These are phyloP conservation scores for Leptosphaerulina australis DNA, from an alignment of 2,329 filamentous ascomycete genomes.

Conservation along the genomic window DNA sequence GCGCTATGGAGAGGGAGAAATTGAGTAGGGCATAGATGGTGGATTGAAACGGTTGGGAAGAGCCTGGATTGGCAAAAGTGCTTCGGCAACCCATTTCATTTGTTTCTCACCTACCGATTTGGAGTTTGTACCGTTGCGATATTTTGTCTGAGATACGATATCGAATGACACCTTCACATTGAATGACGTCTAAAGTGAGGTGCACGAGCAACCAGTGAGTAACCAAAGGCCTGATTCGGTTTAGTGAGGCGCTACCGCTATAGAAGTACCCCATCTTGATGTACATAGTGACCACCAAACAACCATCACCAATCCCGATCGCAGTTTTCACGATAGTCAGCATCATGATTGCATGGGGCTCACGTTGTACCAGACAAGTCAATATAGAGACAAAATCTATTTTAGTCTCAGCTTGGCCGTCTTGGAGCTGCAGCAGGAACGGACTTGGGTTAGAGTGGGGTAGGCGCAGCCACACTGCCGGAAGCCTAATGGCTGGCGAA, in stretches of 20 bases:
- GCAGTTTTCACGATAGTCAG: neutral
- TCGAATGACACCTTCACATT: constrained; percentile 30
- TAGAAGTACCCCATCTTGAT: neutral
- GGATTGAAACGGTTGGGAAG: constrained; percentile 6
- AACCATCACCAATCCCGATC: neutral
- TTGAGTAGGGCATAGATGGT: constrained; percentile 10
- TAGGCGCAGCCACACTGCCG: constrained; percentile 13
- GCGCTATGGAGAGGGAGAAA: constrained; percentile 7
- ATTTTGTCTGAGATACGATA: constrained; percentile 35
- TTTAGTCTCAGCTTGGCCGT: constrained; percentile 18
- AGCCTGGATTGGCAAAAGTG: constrained; percentile 14
- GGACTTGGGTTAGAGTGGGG: constrained; percentile 23
- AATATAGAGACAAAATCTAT: constrained; percentile 6
- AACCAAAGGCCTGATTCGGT: constrained; percentile 6
- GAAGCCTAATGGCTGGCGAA: constrained; percentile 17
- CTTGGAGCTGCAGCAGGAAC: constrained; percentile 26
- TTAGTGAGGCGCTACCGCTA: constrained; percentile 6
- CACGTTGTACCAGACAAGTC: constrained; percentile 1
- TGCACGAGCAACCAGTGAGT: constrained; percentile 18
- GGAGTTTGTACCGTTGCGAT: constrained; percentile 36
- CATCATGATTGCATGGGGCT: neutral
- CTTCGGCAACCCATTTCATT: constrained; percentile 18
- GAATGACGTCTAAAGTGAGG: constrained; percentile 9
- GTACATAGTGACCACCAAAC: neutral
- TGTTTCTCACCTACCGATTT: constrained; percentile 26